Evolutionary conservation across 129 eudicot species (phyloP), one percentile per base, ranked within the genome.

Genomic region (carrot (Daucus carota)): DNA sequence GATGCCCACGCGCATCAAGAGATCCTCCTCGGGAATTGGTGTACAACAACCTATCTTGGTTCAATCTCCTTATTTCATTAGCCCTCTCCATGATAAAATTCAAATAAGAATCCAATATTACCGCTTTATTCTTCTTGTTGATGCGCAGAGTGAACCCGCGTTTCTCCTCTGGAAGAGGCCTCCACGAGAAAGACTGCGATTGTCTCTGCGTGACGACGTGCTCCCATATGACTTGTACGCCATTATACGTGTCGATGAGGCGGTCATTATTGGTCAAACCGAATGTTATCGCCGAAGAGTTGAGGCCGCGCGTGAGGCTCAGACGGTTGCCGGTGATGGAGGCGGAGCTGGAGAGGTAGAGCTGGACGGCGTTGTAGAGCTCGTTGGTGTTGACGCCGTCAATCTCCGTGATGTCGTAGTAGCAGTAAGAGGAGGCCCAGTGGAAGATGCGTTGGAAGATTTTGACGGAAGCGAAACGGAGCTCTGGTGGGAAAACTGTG

Each of bases 371-470:
- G 90, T 89, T 91, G 85, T 94, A 94, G 47, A 94, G 96, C 52
- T 94, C 98, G 75, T 94, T 94, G 48, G 97, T 94, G 89, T 94
- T 94, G 59, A 94, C 98, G 82, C 98, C 98, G 81, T 94, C 98
- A 74, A 91, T 94, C 80, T 94, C 98, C 7, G 97, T 91, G 78
- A 94, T 94, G 86, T 94, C 98, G 82, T 89, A 94, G 81, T 94
- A 91, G 70, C 97, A 90, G 81, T 94, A 91, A 17, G 90, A 52
- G 44, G 97, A 91, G 88, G 83, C 89, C 78, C 86, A 91, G 92
- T 79, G 86, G 83, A 84, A 86, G 76, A 91, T 26, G 17, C 96
- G 96, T 72, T 80, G 80, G 79, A 89, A 59, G 83, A 89, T 72
- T 72, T 89, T 91, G 12, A 87, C 77, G 62, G 80, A 43, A 11